Percentiles rank a stretch among this genome's conserved stretches.
Evolutionary conservation across 2,329 filamentous ascomycete genomes (phyloP).

Genomic region (Amylocarpus encephaloides): DNA sequence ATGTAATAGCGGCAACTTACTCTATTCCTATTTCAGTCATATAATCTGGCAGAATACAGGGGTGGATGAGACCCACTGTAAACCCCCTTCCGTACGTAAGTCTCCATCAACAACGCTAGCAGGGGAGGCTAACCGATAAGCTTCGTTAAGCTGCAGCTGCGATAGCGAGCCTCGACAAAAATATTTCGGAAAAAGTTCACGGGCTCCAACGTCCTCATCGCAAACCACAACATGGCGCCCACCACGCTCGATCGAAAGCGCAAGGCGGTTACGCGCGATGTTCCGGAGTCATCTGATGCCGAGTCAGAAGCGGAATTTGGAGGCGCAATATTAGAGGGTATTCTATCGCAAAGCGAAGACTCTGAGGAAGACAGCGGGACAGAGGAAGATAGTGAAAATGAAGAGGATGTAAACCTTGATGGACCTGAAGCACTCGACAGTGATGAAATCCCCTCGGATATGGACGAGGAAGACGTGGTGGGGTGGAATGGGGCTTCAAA

Average conservation of each 20-base stretch:
- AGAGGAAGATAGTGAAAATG: conserved; percentile 42
- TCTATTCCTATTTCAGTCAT: no score
- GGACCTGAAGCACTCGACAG: conserved; percentile 40
- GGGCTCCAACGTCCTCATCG: conserved; percentile 4
- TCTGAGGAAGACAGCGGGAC: conserved; percentile 45
- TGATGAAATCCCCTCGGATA: conserved; percentile 42
- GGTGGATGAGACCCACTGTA: no score
- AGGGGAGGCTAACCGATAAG: conserved; percentile 2
- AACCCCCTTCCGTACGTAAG: no score
- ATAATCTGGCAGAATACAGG: no score
- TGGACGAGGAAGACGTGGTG: conserved; percentile 27
- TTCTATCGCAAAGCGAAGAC: conserved; percentile 52
- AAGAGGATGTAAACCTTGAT: conserved; percentile 34
- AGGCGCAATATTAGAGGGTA: conserved; percentile 48
- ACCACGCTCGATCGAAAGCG: conserved; percentile 43
- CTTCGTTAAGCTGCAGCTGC: conserved; percentile 3
- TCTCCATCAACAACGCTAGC: not conserved
- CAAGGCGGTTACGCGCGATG: conserved; percentile 53
- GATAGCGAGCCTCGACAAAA: conserved; percentile 13
- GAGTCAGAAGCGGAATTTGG: conserved; percentile 57
- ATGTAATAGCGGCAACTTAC: no score
- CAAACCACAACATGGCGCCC: conserved; percentile 25
- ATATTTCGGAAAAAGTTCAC: conserved; percentile 12
- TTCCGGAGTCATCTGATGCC: conserved; percentile 41
- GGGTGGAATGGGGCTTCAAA: conserved; percentile 36